These are phyloP conservation scores for Grigorovia transvaalensis DNA, from an alignment of 805 yeast genomes.

Conservation along the genomic window DNA sequence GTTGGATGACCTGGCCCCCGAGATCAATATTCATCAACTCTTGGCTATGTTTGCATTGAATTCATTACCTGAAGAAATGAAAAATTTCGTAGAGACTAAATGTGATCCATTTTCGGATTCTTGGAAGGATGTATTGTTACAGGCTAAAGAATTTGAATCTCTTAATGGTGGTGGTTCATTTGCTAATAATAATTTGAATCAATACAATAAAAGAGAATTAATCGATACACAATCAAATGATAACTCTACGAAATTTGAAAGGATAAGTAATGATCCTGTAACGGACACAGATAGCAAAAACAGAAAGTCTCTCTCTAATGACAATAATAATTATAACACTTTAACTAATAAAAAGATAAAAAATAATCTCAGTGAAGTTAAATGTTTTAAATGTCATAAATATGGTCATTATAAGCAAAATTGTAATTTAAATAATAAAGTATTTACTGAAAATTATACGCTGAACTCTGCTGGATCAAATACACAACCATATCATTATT, in stretches of 20 bases:
- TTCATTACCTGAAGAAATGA: neutral
- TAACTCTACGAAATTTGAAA: no score
- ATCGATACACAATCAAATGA: neutral
- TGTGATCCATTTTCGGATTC: neutral
- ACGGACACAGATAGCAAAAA: no score
- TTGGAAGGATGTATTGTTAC: neutral
- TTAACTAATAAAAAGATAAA: no score
- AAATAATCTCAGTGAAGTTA: neutral
- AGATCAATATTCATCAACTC: neutral
- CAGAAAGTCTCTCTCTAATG: no score
- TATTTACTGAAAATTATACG: neutral
- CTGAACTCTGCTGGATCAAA: neutral
- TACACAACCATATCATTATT: neutral
- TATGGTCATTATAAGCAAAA: neutral
- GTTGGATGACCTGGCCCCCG: neutral
- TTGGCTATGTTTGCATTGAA: neutral
- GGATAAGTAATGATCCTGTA: neutral
- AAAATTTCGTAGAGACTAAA: neutral
- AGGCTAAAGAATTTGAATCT: neutral
- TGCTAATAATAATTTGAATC: no score
- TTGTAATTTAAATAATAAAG: neutral
- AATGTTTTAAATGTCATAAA: neutral
- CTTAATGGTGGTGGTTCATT: neutral
- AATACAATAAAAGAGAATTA: neutral
- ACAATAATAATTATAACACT: no score